These are phyloP conservation scores for Bruguiera gymnorhiza DNA, from an alignment of 345 rosid species.

Conservation along the genomic window DNA sequence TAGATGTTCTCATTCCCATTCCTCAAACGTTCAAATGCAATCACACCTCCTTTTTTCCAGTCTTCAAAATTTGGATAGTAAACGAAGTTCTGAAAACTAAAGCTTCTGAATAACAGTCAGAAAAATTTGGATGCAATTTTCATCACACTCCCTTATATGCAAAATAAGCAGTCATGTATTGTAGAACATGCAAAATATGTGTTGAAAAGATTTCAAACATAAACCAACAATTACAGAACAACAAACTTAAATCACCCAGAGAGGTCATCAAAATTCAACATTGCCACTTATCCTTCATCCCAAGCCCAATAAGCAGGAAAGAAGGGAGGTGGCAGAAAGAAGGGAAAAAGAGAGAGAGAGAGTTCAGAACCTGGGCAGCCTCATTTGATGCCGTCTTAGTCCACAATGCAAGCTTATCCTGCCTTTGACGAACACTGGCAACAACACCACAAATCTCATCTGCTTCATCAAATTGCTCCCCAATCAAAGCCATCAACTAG, in stretches of 20 bases:
- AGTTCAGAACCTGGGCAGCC: constrained; percentile 65
- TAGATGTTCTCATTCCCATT: no score
- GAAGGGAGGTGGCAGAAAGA: neutral
- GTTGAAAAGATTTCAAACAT: neutral
- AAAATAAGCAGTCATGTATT: no score
- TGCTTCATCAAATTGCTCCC: constrained; percentile 87
- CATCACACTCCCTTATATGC: no score
- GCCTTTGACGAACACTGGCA: constrained; percentile 82
- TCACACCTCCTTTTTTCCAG: no score
- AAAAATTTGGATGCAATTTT: no score
- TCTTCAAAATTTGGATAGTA: no score
- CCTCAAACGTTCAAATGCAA: no score
- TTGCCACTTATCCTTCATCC: neutral
- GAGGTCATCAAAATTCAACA: neutral
- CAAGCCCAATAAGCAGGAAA: neutral
- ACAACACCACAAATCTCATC: constrained; percentile 95
- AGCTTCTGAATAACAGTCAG: no score
- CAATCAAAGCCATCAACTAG: constrained; percentile 89
- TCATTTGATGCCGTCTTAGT: constrained; percentile 84
- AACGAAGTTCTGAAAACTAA: no score
- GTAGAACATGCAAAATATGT: neutral
- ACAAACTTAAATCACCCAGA: neutral
- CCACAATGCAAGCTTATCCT: constrained; percentile 87
- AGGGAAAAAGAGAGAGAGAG: neutral
- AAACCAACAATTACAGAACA: neutral